Evolutionary conservation across 768 basidiomycete species (phyloP).

Genomic region (Xanthoconium purpureum): DNA sequence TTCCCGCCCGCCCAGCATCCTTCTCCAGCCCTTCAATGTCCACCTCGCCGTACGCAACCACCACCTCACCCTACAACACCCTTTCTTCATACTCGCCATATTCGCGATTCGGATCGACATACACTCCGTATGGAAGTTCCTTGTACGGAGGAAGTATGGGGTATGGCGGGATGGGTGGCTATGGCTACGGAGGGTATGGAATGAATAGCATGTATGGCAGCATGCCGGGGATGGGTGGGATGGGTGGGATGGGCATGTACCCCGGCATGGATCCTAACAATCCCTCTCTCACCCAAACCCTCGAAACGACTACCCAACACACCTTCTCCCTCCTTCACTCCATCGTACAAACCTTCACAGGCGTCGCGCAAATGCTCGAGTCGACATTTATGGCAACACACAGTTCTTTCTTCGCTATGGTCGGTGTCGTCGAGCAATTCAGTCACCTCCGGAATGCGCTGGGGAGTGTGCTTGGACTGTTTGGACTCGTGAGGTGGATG

Average conservation of each 20-base stretch:
- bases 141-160: constrained; percentile 33
- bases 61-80: constrained; percentile 43
- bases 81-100: constrained; percentile 48
- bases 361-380: constrained; percentile 96
- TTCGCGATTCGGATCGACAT: constrained; percentile 34
- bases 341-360: constrained; percentile 92
- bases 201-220: constrained; percentile 48
- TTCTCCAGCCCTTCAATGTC: constrained; percentile 41
- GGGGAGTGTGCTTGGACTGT: constrained; percentile 89
- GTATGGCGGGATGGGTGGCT: constrained; percentile 45
- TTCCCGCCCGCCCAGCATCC: constrained; percentile 64
- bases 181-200: constrained; percentile 46
- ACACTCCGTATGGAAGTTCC: constrained; percentile 34
- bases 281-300: constrained; percentile 77
- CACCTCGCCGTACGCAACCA: constrained; percentile 33
- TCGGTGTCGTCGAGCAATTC: constrained; percentile 94
- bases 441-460: constrained; percentile 87
- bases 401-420: constrained; percentile 94
- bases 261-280: constrained; percentile 47
- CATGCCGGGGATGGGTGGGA: constrained; percentile 39
- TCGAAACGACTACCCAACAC: constrained; percentile 85
- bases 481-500: constrained; percentile 87
- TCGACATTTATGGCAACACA: constrained; percentile 97
- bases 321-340: constrained; percentile 93
- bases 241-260: constrained; percentile 40